Evolutionary conservation across 108 stramenopile genomes (phyloP), one percentile per base, ranked within the genome.

Genomic region (Nitzschia palea): DNA sequence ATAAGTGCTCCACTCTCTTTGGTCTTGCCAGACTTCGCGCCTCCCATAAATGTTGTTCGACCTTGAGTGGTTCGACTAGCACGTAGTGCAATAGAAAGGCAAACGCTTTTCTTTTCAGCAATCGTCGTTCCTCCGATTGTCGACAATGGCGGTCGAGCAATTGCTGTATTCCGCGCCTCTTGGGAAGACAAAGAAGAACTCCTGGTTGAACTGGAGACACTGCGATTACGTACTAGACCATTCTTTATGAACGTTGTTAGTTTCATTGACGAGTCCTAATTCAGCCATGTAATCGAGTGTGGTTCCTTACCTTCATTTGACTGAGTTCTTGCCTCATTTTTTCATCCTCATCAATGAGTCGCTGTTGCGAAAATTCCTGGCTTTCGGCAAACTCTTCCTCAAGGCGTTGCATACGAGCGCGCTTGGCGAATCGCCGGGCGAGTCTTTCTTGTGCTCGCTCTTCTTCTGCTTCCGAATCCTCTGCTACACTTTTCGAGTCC

Each of bases 301-400:
- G 23, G 2, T 27, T 2, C 58, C 54, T 68, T 44, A 68, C 67
- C 84, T 89, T 87, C 76, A 95, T 95, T 27, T 79, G 58, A 45
- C 77, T 85, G 25, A 95, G 70, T 44, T 95, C 93, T 27, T 78
- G 57, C 55, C 83, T 86, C 75, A 90, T 86, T 33, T 42, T 69
- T 28, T 70, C 74, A 65, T 92, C 90, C 58, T 92, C 89, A 55
- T 95, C 94, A 57, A 92, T 89, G 26, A 89, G 62, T 25, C 87
- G 86, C 56, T 86, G 85, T 14, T 86, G 80, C 20, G 94, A 86
- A 54, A 97, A 95, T 42, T 94, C 93, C 68, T 91, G 90, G 71
- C 95, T 93, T 47, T 93, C 89, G 9, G 86, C 90, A 67, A 86
- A 91, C 71, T 79, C 70, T 54, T 93, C 91, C 50, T 94, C 81